Base-by-base conservation (phyloP, 2,329 filamentous ascomycete genomes). In the Fusarium sacchari region DNA sequence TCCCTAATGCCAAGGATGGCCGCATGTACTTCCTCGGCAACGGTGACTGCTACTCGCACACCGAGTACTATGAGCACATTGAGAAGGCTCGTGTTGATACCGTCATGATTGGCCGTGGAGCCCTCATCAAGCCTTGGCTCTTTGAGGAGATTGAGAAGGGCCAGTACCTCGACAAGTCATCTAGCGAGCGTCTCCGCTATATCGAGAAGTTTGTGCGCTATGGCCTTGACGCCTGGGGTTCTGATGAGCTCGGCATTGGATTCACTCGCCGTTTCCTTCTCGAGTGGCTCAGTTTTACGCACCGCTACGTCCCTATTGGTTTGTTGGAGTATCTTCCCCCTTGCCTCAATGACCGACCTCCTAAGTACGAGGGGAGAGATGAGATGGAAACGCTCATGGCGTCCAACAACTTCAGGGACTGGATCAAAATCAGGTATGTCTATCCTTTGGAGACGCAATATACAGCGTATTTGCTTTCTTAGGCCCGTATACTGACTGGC, bases 61-160 rank as follows among this genome's bases (percentile, higher is more conserved):
- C 91, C 37, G 95, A 98, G 80, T 98, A 98, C 84, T 91, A 91
- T 72, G 85, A 91, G 64, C 91, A 96, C 78, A 86, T 98, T 43
- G 87, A 92, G 53, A 89, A 96, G 67, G 89, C 94, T 40, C 89
- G 90, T 52, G 95, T 98, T 50, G 96, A 98, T 84, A 91, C 91
- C n/a, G 93, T 97, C 80, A 98, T 99, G 96, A 91, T 98, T 69
- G 96, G 92, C n/a, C 93, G 96, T 69, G 96, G 96, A 64, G 96
- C 96, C 15, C 88, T 99, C 66, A 94, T 98, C 84, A 99, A 99
- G 84, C 96, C 96, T 2, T 99, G 96, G 96, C 87, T 99, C 71
- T 99, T 98, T 80, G 96, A 99, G 82, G 96, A 99, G 83, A 98
- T 99, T 62, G 90, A 94, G 75, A 89, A 91, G 71, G 93, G 93